A percentile compares a stretch with the other conserved stretches of the same genome.
Evolutionary conservation across 1,139 yeast species (phyloP).

Genomic region (Taphrina wiesneri): DNA sequence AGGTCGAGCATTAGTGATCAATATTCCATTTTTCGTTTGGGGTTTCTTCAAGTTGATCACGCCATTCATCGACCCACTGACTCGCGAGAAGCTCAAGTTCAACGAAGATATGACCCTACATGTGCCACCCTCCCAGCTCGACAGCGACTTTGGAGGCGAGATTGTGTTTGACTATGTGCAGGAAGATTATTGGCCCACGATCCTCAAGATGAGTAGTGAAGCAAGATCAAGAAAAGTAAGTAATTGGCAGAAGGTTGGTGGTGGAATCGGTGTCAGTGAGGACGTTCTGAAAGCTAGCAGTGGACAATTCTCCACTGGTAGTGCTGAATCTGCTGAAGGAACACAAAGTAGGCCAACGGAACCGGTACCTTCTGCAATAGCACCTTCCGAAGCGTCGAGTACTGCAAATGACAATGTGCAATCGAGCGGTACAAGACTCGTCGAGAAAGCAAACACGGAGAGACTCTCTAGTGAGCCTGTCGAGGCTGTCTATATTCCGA

Average conservation of each 20-base stretch:
- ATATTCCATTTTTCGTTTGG: conserved; percentile 91
- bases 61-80: conserved; percentile 93
- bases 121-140: conserved; percentile 79
- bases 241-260: conserved; percentile 28
- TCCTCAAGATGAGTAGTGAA: conserved; percentile 59
- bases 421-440: conserved; percentile 1
- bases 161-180: conserved; percentile 82
- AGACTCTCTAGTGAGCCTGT: conserved; percentile 8
- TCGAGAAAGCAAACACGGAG: not conserved
- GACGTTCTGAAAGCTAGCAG: conserved; percentile 13
- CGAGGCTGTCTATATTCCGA: conserved; percentile 20
- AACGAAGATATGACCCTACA: conserved; percentile 83
- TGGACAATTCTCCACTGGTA: too few species aligned
- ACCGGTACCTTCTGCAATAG: too few species aligned
- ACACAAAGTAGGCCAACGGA: conserved; percentile 24
- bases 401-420: not conserved
- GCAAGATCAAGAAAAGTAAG: conserved; percentile 48
- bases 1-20: conserved; percentile 85
- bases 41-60: conserved; percentile 84
- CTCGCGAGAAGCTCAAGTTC: conserved; percentile 85
- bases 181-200: conserved; percentile 73
- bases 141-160: conserved; percentile 77
- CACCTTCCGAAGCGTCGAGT: too few species aligned
- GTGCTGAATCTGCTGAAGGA: not conserved
- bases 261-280: conserved; percentile 29